Conservation (phyloP, 164 flowering plant genomes). For the Umbilicus rupestris region DNA sequence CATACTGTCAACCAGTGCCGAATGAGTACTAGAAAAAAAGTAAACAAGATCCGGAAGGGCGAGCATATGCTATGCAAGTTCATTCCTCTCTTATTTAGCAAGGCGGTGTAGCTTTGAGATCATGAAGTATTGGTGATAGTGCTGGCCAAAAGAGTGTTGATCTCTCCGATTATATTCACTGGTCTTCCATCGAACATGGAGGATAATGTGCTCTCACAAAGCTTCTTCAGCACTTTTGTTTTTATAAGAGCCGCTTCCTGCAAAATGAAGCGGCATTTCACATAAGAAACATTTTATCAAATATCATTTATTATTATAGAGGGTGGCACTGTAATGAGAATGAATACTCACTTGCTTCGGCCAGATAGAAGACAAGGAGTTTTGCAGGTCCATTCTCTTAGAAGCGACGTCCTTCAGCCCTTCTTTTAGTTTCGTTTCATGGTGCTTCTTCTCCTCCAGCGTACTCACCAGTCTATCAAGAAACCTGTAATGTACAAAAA, state of each 20-base stretch:
- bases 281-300: slow-evolving; percentile 5
- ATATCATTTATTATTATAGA: not conserved
- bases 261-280: slow-evolving; percentile 10
- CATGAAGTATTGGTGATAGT: slow-evolving; percentile 6
- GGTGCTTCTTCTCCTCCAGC: slow-evolving; percentile 84
- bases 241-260: slow-evolving; percentile 82
- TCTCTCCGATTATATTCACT: slow-evolving; percentile 85
- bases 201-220: slow-evolving; percentile 75
- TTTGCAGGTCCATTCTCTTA: slow-evolving; percentile 90
- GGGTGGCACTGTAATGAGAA: slow-evolving; percentile 6
- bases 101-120: no score
- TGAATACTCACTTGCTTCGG: slow-evolving; percentile 69
- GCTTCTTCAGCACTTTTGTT: slow-evolving; percentile 82
- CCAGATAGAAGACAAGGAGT: slow-evolving; percentile 79
- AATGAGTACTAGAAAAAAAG: no score
- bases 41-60: no score
- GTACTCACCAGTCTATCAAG: slow-evolving; percentile 69
- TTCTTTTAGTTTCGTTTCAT: slow-evolving; percentile 76
- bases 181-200: slow-evolving; percentile 90
- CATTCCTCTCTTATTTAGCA: no score
- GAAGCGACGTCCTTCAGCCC: slow-evolving; percentile 65
- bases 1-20: no score
- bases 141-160: slow-evolving; percentile 56
- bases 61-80: no score
- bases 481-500: slow-evolving; percentile 41